Conservation (phyloP, 768 basidiomycete species). For the Amanita exitialis region DNA sequence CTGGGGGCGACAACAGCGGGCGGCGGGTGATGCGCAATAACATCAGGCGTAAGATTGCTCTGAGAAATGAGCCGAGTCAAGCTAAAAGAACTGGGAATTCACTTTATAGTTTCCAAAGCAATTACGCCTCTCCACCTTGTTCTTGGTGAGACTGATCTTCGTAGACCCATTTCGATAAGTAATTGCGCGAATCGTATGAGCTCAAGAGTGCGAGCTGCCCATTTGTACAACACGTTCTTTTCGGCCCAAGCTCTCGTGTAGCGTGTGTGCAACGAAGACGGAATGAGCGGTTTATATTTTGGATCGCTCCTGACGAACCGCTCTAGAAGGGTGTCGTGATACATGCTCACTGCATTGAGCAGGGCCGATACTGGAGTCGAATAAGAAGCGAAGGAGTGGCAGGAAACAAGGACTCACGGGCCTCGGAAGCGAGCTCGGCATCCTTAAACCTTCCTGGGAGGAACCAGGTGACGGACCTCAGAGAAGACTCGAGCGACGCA, state of each 20-base stretch:
- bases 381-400: constrained; percentile 8
- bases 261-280: constrained; percentile 70
- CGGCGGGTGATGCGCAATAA: constrained; percentile 68
- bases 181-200: constrained; percentile 76
- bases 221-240: constrained; percentile 61
- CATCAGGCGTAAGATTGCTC: constrained; percentile 64
- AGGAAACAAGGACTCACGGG: constrained; percentile 49
- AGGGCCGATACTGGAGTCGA: constrained; percentile 67
- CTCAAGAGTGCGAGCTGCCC: constrained; percentile 67
- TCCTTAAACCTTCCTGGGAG: constrained; percentile 95
- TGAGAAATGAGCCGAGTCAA: constrained; percentile 19
- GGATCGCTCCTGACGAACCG: constrained; percentile 54
- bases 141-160: constrained; percentile 55
- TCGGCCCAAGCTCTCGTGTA: constrained; percentile 86
- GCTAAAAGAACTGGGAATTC: constrained; percentile 13
- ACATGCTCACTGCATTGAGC: constrained; percentile 82
- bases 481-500: constrained; percentile 77
- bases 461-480: constrained; percentile 91
- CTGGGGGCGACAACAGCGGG: constrained; percentile 66
- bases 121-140: constrained; percentile 71
- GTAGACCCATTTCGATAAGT: constrained; percentile 81
- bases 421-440: constrained; percentile 92
- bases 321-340: constrained; percentile 88
- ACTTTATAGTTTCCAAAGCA: constrained; percentile 81
- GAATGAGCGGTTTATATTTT: constrained; percentile 67